These are phyloP conservation scores for Craspedostauros australis DNA, from an alignment of 108 stramenopile genomes.

Conservation along the genomic window DNA sequence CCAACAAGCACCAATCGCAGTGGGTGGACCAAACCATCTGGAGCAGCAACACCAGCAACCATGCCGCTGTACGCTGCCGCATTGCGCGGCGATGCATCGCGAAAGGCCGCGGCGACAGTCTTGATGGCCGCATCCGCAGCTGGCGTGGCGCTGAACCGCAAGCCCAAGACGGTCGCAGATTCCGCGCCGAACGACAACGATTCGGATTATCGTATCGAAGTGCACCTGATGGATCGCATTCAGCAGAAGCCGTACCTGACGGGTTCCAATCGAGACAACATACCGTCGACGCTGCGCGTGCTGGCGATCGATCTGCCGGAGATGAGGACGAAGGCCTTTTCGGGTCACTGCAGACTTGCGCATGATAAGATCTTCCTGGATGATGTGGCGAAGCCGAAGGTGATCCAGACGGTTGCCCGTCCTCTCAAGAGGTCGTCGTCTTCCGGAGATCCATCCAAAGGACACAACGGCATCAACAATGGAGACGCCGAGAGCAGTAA, in stretches of 20 bases:
- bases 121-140: too few species aligned
- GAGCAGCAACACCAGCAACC: too few species aligned
- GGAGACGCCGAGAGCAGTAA: not conserved
- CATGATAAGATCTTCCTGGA: constrained; percentile 36
- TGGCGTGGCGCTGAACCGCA: too few species aligned
- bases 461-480: not conserved
- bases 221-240: constrained; percentile 65
- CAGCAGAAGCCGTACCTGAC: constrained; percentile 48
- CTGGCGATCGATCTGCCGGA: constrained; percentile 61
- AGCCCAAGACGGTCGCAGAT: too few species aligned
- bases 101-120: too few species aligned
- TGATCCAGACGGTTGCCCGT: too few species aligned
- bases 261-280: constrained; percentile 21
- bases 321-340: constrained; percentile 47
- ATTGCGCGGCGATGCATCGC: too few species aligned
- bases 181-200: too few species aligned
- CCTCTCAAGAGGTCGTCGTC: not conserved
- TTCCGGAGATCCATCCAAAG: not conserved
- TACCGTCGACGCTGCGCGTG: constrained; percentile 50
- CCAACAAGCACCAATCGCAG: too few species aligned
- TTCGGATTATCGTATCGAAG: constrained; percentile 44
- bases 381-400: constrained; percentile 56
- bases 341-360: constrained; percentile 28
- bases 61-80: too few species aligned
- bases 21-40: too few species aligned